Evolutionary conservation across 139 green algal genomes (phyloP).

Genomic region (Ostreobium quekettii): DNA sequence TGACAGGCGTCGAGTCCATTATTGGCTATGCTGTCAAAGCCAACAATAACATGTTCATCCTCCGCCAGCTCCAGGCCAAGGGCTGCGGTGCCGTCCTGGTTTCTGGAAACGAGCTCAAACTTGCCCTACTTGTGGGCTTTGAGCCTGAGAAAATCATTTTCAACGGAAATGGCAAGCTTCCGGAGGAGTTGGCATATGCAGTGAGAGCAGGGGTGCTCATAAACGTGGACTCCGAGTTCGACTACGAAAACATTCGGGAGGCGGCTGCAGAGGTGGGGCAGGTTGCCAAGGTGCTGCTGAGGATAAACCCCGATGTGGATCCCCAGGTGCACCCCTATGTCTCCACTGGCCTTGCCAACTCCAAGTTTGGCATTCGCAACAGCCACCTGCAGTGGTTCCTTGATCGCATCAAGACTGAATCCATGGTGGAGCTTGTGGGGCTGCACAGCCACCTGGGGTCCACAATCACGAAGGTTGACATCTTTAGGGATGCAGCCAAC

Average conservation of each 20-base stretch:
- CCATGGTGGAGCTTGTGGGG: conserved; percentile 78
- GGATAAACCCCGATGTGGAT: conserved; percentile 98
- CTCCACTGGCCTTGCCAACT: conserved; percentile 85
- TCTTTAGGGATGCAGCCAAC: conserved; percentile 85
- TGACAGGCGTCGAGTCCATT: conserved; percentile 77
- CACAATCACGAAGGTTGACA: conserved; percentile 96
- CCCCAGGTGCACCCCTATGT: conserved; percentile 95
- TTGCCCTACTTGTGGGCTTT: conserved; percentile 80
- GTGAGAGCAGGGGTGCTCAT: conserved; percentile 76
- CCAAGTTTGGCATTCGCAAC: conserved; percentile 98
- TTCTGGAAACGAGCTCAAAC: conserved; percentile 87
- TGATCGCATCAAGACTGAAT: conserved; percentile 65
- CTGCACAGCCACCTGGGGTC: conserved; percentile 92
- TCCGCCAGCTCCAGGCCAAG: conserved; percentile 62
- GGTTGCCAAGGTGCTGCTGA: conserved; percentile 65
- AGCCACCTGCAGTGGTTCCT: conserved; percentile 83
- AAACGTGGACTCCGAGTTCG: conserved; percentile 96
- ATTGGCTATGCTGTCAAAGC: conserved; percentile 96
- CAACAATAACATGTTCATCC: conserved; percentile 95
- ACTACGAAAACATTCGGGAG: conserved; percentile 72
- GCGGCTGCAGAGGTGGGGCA: conserved; percentile 35
- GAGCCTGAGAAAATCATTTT: conserved; percentile 73
- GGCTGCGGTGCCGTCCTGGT: conserved; percentile 85
- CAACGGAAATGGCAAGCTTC: conserved; percentile 96
- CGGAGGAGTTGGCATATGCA: conserved; percentile 82